Evolutionary conservation across 805 yeast genomes (phyloP).

Genomic region (Torulaspora franciscae): DNA sequence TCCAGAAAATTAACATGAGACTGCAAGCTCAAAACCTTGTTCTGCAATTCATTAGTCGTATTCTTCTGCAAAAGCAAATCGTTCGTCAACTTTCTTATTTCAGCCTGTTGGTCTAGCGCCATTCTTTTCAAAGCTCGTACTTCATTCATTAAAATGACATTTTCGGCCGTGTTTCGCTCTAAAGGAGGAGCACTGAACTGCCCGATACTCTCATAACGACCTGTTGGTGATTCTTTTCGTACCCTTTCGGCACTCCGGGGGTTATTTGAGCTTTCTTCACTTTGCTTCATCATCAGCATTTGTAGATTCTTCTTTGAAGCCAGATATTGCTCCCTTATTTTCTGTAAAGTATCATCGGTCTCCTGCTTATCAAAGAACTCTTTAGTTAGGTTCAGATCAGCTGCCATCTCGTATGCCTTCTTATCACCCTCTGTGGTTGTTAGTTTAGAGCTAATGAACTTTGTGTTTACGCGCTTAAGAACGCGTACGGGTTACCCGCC

Average conservation of each 20-base stretch:
- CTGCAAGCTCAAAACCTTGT: slow-evolving; percentile 16
- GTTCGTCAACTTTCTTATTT: slow-evolving; percentile 18
- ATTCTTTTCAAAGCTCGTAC: slow-evolving; percentile 18
- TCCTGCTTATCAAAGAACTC: slow-evolving; percentile 22
- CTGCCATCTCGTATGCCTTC: background rate
- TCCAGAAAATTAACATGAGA: slow-evolving; percentile 14
- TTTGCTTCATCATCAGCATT: slow-evolving; percentile 20
- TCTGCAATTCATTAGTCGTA: slow-evolving; percentile 16
- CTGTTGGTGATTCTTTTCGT: slow-evolving; percentile 7
- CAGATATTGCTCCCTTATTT: slow-evolving; percentile 28
- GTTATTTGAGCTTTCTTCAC: slow-evolving; percentile 2
- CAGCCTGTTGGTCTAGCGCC: slow-evolving; percentile 22
- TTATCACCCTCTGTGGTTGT: background rate
- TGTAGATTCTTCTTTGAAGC: slow-evolving; percentile 27
- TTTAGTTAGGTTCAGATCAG: slow-evolving; percentile 9
- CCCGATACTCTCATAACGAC: background rate
- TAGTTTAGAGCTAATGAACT: background rate
- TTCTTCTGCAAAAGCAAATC: slow-evolving; percentile 17
- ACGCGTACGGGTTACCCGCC: slow-evolving; percentile 6
- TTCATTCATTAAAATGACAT: slow-evolving; percentile 14
- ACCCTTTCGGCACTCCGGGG: background rate
- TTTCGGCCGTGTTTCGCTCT: slow-evolving; percentile 8
- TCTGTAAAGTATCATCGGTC: slow-evolving; percentile 31
- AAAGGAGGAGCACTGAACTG: background rate
- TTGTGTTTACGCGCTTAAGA: slow-evolving; percentile 8